These are phyloP conservation scores for Tolypocladium nubicola DNA, from an alignment of 2,329 filamentous ascomycete genomes.

Conservation along the genomic window DNA sequence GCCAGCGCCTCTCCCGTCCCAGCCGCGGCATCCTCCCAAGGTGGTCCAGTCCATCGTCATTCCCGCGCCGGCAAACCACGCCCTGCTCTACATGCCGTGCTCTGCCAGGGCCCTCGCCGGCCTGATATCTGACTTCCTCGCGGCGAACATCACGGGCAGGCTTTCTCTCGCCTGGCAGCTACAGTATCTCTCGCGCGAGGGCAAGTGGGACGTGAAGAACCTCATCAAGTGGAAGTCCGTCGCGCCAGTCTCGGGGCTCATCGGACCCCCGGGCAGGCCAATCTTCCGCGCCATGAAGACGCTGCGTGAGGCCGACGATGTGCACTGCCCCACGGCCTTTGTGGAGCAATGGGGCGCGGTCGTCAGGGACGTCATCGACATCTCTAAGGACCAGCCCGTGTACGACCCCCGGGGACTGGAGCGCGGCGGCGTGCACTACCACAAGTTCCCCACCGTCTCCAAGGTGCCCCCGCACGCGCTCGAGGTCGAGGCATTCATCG, in stretches of 20 bases:
- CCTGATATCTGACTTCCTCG: conserved; percentile 73
- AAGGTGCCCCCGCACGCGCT: conserved; percentile 66
- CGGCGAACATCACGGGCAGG: conserved; percentile 61
- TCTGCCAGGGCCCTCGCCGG: conserved; percentile 70
- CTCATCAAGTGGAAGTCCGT: conserved; percentile 83
- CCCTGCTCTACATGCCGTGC: conserved; percentile 68
- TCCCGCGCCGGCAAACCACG: conserved; percentile 70
- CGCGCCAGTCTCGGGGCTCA: conserved; percentile 63
- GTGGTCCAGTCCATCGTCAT: conserved; percentile 60
- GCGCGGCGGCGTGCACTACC: conserved; percentile 55
- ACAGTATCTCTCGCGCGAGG: conserved; percentile 75
- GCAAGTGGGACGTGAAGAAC: conserved; percentile 98
- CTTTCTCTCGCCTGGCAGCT: conserved; percentile 85
- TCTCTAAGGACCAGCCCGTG: conserved; percentile 81
- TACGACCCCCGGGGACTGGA: conserved; percentile 71
- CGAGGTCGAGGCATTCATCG: conserved; percentile 44
- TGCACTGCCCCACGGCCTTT: conserved; percentile 67
- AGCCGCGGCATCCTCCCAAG: conserved; percentile 36
- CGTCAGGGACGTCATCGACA: conserved; percentile 75
- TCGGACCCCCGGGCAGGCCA: conserved; percentile 41
- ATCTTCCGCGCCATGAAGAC: conserved; percentile 90
- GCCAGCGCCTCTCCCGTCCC: conserved; percentile 30
- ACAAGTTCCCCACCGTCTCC: conserved; percentile 85
- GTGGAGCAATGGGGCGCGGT: conserved; percentile 53
- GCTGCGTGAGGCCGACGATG: conserved; percentile 75